Evolutionary conservation across 225 moss, liverwort and hornwort species (phyloP), one percentile per base, ranked within the genome.

Genomic region (Polytrichum commune): DNA sequence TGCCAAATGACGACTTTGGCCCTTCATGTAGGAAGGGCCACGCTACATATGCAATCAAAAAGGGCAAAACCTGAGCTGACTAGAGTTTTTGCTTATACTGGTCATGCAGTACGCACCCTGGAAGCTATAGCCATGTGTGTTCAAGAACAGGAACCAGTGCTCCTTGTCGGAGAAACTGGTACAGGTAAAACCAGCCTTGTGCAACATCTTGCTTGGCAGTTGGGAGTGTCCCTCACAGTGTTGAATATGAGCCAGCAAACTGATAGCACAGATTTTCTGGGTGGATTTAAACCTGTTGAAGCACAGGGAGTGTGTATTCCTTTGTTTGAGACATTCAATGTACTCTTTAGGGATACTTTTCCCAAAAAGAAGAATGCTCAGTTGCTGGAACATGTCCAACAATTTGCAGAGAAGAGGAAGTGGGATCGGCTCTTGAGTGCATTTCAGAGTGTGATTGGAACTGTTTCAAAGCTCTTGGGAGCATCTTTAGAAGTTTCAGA

Each of bases 161-260:
- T 98, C 60, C 88, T 98, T 30, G 97, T 98, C 54, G 97, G 97
- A 67, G 97, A 98, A 77, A 98, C 97, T 53, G 97, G 97, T 33
- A 98, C 94, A 53, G 97, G 97, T 60, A 98, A 98, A 85, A 98
- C 97, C 24, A 98, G 86, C 64, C 76, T 94, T 54, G 92, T 98
- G 65, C 97, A 98, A 64, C 87, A 94, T 75, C 88, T 98, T 74
- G 94, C 97, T 68, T 90, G 88, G 78, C 92, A 91, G 74, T 78
- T 93, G 53, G 90, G 91, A 16, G 86, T 91, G 92, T 90, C 90
- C 69, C 71, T 98, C 60, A 84, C 85, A 54, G 97, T 98, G 46
- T 65, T 98, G 78, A 98, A 98, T 58, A 82, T 98, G 78, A 98
- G 97, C 69, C 97, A 98, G 79, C 97, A 98, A 78, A 98, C 94